phyloP scores from a whole-genome alignment of 306 rosid species.

The Carpinus fangiana region DNA sequence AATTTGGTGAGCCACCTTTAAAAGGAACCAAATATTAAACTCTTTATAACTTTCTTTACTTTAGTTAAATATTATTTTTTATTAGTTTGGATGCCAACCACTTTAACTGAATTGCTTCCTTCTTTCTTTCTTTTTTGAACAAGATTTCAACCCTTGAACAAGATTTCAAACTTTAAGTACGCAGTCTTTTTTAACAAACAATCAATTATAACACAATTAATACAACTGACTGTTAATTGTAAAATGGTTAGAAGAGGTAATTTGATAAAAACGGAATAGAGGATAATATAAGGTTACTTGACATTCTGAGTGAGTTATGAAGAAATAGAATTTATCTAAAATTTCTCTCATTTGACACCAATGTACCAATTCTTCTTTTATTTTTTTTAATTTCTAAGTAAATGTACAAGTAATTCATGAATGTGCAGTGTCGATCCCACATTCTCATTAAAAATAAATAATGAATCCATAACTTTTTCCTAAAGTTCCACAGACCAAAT shows the following conservation, averaged over 20 bases:
- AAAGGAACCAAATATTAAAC: no score
- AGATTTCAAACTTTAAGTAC: neutral
- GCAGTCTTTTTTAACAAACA: neutral
- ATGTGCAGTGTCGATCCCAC: no score
- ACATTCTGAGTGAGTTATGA: neutral
- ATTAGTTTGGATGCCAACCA: no score
- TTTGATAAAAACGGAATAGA: neutral
- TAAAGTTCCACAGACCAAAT: neutral
- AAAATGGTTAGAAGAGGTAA: neutral
- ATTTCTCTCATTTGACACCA: neutral
- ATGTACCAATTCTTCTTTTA: neutral
- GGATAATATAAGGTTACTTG: neutral
- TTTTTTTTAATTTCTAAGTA: neutral
- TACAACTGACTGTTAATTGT: neutral
- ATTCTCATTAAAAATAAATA: no score
- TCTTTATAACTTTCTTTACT: no score
- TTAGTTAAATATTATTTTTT: no score
- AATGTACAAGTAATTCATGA: no score
- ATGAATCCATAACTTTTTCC: neutral
- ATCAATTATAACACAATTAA: neutral
- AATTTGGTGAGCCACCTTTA: no score
- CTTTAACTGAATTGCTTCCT: no score
- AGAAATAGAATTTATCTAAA: neutral
- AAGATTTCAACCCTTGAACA: no score
- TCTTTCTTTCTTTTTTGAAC: no score